Evolutionary conservation across 2,329 filamentous ascomycete genomes (phyloP), one percentile per base, ranked within the genome.

Genomic region (Colletotrichum theobromicola): DNA sequence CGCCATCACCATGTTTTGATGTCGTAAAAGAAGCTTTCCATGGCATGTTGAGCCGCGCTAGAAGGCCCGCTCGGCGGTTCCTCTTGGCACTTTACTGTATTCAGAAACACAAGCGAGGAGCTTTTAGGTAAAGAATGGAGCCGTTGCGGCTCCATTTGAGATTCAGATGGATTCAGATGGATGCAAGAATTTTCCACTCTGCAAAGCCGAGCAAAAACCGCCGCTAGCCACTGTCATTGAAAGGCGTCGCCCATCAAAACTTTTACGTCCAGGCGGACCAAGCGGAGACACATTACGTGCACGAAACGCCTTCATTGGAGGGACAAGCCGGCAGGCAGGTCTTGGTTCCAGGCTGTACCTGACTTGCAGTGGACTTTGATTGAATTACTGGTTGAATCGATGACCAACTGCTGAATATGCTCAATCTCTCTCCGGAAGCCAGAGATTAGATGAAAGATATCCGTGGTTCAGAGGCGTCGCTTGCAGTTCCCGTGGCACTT

Each of bases 1-100:
- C 62, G 68, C 58, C 67, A 70, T 62, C 67, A 55, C 57, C 67
- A 70, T 63, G 72, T 75, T 75, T 75, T 24, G 34, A 75, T 75
- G 63, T 55, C 68, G 72, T 75, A 75, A 75, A 75, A 72, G 72
- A 75, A 75, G 72, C 72, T 72, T 75, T 50, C 62, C 46, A 53
- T 60, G 69, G 72, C 72, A 58, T 62, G 72, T 72, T 61, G 72
- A 75, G 68, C 72, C 72, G 68, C 72, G 72, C 72, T 67, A 75
- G 30, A 32, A 72, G 68, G 50, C 57, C 57, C 62, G 55, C 46
- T 28, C 57, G 72, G 67, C 34, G 67, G 72, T 72, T 62, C 72
- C 13, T 37, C 18, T 42, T 26, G 67, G 55, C 46, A 32, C 68
- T 21, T 42, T 71, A 63, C 72, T 53, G 53, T 24, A 53, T 72